Evolutionary conservation across 1,284 basidiomycete species (phyloP).

Genomic region (Cutaneotrichosporon spelunceum): DNA sequence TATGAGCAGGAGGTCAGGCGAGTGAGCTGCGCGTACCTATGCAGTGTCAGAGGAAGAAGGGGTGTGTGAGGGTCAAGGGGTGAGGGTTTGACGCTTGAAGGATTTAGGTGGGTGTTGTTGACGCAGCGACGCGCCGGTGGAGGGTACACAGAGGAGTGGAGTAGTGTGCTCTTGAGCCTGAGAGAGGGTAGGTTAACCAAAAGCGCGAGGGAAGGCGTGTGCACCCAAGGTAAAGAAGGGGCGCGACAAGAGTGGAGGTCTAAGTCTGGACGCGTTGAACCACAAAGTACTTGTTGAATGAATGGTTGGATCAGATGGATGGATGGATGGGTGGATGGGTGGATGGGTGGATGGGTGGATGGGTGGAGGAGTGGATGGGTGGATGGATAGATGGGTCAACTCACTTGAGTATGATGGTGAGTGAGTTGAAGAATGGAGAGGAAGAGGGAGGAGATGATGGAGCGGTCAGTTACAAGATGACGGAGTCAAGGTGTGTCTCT

Average conservation of each 20-base stretch:
- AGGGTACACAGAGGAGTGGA: not conserved
- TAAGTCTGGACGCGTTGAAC: not conserved
- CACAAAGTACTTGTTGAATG: not conserved
- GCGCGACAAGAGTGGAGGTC: not conserved
- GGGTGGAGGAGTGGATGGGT: conserved; percentile 16
- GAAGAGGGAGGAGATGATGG: not conserved
- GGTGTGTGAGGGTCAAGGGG: too few relatives aligned
- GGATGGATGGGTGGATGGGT: conserved; percentile 13
- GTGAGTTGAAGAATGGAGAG: conserved; percentile 8
- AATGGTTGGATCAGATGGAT: not conserved
- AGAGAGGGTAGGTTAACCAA: not conserved
- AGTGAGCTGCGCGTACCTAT: conserved; percentile 8
- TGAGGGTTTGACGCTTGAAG: conserved; percentile 2
- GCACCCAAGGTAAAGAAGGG: not conserved
- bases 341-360: not conserved
- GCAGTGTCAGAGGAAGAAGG: conserved; percentile 2
- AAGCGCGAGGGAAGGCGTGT: not conserved
- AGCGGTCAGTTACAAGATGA: not conserved
- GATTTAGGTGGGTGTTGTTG: conserved; percentile 8
- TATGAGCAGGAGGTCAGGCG: not conserved
- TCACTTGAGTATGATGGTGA: not conserved
- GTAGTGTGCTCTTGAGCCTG: not conserved
- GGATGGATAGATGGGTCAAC: conserved; percentile 1
- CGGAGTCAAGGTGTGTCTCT: not conserved
- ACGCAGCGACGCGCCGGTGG: conserved; percentile 8